Conservation (phyloP, 2,329 filamentous ascomycete genomes). For the Alternaria sp. region DNA sequence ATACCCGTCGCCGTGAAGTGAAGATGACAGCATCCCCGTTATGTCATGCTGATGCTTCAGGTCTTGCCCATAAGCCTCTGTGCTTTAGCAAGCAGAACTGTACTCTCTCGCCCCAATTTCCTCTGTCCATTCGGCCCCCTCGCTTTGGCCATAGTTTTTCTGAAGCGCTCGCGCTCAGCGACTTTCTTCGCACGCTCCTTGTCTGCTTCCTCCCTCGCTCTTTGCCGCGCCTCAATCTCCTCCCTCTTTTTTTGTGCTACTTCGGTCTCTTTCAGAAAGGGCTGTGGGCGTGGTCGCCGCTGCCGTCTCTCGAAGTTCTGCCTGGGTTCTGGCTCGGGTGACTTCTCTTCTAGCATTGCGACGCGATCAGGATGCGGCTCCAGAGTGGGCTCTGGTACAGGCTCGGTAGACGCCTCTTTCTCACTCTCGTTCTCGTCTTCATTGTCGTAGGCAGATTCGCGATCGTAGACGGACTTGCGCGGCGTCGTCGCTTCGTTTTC, state of each 20-base stretch:
- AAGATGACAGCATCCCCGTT: background rate
- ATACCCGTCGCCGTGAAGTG: background rate
- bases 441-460: conserved; percentile 22
- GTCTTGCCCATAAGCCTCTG: conserved; percentile 69
- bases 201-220: conserved; percentile 70
- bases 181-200: conserved; percentile 62
- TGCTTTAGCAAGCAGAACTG: conserved; percentile 78
- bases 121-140: conserved; percentile 73
- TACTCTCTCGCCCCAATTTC: conserved; percentile 84
- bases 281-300: conserved; percentile 43
- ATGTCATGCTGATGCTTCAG: conserved; percentile 17
- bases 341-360: conserved; percentile 63
- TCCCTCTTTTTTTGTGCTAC: conserved; percentile 64
- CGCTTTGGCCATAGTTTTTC: conserved; percentile 70
- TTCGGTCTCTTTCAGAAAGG: conserved; percentile 56
- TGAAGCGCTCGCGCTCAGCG: conserved; percentile 76
- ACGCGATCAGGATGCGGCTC: conserved; percentile 70
- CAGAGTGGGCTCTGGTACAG: conserved; percentile 48
- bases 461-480: conserved; percentile 48
- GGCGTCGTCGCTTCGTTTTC: conserved; percentile 46
- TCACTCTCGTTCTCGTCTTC: conserved; percentile 42
- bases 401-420: conserved; percentile 29
- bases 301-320: conserved; percentile 30
- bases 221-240: conserved; percentile 69
- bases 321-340: conserved; percentile 29